Evolutionary conservation across 768 basidiomycete genomes (phyloP).

Genomic region (Neoboletus subvelutipes): DNA sequence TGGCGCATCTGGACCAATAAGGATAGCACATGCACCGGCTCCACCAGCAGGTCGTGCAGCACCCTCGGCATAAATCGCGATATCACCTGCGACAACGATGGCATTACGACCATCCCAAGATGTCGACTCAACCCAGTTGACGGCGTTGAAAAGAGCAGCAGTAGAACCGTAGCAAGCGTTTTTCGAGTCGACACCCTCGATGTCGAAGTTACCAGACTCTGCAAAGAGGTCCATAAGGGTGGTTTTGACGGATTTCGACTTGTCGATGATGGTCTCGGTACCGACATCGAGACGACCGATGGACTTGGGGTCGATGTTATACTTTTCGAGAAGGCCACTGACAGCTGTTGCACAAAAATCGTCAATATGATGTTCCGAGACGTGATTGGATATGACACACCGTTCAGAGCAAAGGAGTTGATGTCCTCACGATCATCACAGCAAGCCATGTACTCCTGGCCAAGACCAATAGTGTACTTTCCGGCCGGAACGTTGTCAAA

Average conservation of each 20-base stretch:
- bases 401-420: slow-evolving; percentile 95
- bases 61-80: slow-evolving; percentile 97
- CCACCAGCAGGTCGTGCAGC: slow-evolving; percentile 94
- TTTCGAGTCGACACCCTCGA: slow-evolving; percentile 98
- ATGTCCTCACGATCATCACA: slow-evolving; percentile 99
- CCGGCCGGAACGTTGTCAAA: slow-evolving; percentile 94
- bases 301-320: slow-evolving; percentile 92
- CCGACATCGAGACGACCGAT: slow-evolving; percentile 98
- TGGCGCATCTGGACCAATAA: slow-evolving; percentile 96
- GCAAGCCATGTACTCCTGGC: slow-evolving; percentile 98
- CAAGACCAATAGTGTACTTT: slow-evolving; percentile 99
- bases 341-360: slow-evolving; percentile 57
- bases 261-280: slow-evolving; percentile 99
- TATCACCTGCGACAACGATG: slow-evolving; percentile 95
- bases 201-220: slow-evolving; percentile 89
- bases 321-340: slow-evolving; percentile 86
- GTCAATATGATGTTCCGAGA: neutral
- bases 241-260: slow-evolving; percentile 98
- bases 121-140: slow-evolving; percentile 96
- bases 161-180: slow-evolving; percentile 99
- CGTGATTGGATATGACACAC: slow-evolving; percentile 43
- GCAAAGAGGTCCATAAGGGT: slow-evolving; percentile 98
- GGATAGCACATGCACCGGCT: slow-evolving; percentile 91
- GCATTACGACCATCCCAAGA: slow-evolving; percentile 99
- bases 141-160: slow-evolving; percentile 96